Evolutionary conservation across 352 stramenopile species (phyloP).

Genomic region (Phytopythium cucurbitacearum): DNA sequence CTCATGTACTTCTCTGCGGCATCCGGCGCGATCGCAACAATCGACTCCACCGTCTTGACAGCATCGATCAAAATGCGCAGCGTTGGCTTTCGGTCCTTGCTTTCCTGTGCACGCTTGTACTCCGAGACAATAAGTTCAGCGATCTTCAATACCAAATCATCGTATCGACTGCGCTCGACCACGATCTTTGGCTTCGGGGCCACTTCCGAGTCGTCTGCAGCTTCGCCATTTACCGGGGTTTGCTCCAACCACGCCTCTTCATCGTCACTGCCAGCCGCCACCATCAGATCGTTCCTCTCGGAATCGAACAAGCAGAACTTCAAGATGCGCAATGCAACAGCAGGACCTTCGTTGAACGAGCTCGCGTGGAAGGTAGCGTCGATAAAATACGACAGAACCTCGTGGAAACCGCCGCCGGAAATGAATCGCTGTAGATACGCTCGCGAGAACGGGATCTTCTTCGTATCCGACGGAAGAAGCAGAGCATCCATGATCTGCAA

Average conservation of each 20-base stretch:
- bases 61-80: conserved; percentile 81
- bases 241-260: neutral
- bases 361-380: conserved; percentile 57
- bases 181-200: conserved; percentile 37
- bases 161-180: conserved; percentile 56
- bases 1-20: conserved; percentile 66
- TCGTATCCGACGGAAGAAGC: conserved; percentile 62
- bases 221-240: conserved; percentile 12
- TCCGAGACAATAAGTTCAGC: conserved; percentile 75
- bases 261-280: conserved; percentile 15
- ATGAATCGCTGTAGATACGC: conserved; percentile 74
- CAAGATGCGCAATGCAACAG: conserved; percentile 76
- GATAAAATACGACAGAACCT: conserved; percentile 84
- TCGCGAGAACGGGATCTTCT: conserved; percentile 52
- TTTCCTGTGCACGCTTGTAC: conserved; percentile 38
- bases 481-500: conserved; percentile 85
- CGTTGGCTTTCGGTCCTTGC: conserved; percentile 34
- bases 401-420: conserved; percentile 68
- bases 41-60: conserved; percentile 78
- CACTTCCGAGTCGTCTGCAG: conserved; percentile 10
- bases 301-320: conserved; percentile 84
- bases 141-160: conserved; percentile 73
- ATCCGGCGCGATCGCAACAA: conserved; percentile 63
- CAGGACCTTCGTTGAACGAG: conserved; percentile 81
- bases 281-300: conserved; percentile 43